Evolutionary conservation across 768 basidiomycete genomes (phyloP).

Genomic region (Fibroporia radiculosa): DNA sequence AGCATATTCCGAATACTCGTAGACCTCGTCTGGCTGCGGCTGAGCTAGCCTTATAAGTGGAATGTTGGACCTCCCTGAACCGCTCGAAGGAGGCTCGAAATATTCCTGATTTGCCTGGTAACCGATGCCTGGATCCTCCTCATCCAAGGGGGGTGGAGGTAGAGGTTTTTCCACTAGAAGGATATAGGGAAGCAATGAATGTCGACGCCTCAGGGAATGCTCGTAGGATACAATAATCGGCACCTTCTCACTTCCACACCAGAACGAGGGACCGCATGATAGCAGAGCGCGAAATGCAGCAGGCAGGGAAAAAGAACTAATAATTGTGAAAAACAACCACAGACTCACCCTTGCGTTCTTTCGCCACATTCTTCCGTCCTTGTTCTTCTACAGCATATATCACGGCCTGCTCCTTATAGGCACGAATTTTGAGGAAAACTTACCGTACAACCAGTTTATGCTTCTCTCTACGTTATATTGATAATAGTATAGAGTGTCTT

Average conservation of each 20-base stretch:
- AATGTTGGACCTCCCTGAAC: conserved; percentile 15
- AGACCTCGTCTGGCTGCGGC: conserved; percentile 6
- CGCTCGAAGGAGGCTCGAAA: no score
- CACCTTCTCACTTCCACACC: conserved; percentile 5
- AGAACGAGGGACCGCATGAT: neutral
- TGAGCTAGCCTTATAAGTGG: conserved; percentile 15
- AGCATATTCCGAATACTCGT: conserved; percentile 6
- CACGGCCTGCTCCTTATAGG: neutral
- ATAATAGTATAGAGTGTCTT: conserved; percentile 77
- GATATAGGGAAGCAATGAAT: neutral
- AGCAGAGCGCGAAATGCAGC: conserved; percentile 15
- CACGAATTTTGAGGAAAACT: conserved; percentile 19
- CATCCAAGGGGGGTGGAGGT: conserved; percentile 15
- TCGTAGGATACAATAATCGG: conserved; percentile 1
- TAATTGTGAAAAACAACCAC: conserved; percentile 23
- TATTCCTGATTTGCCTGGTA: no score
- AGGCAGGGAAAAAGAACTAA: conserved; percentile 15
- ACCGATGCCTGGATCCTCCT: neutral
- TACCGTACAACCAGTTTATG: conserved; percentile 68
- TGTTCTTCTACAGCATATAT: conserved; percentile 49
- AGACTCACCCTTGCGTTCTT: conserved; percentile 81
- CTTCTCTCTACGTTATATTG: conserved; percentile 81
- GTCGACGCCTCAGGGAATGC: neutral
- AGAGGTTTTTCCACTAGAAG: conserved; percentile 16
- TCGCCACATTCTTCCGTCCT: conserved; percentile 50